Conservation (phyloP, 2,329 filamentous ascomycete genomes). For the Monosporascus ibericus region DNA sequence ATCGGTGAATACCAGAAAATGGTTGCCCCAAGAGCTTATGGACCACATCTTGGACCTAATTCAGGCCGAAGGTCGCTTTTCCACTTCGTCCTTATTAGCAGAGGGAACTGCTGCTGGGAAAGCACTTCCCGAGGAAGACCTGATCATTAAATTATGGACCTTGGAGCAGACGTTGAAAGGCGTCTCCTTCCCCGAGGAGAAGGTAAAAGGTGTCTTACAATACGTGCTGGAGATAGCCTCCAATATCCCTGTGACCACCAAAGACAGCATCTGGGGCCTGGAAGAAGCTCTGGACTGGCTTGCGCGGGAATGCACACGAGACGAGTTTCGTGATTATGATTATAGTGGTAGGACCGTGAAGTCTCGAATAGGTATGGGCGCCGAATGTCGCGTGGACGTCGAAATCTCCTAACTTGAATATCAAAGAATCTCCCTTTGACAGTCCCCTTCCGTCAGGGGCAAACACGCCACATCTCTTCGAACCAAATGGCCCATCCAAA, state of each 20-base stretch:
- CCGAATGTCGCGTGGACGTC: no score
- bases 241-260: conserved; percentile 48
- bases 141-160: conserved; percentile 77
- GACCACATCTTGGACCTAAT: conserved; percentile 71
- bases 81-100: conserved; percentile 41
- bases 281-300: conserved; percentile 89
- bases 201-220: conserved; percentile 58
- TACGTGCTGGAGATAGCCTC: conserved; percentile 62
- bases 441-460: conserved; percentile 44
- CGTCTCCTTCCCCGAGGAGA: conserved; percentile 60
- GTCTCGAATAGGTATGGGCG: conserved; percentile 24
- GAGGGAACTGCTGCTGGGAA: conserved; percentile 42
- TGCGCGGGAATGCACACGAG: conserved; percentile 64
- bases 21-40: conserved; percentile 75
- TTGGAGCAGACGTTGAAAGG: conserved; percentile 66
- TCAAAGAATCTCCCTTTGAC: conserved; percentile 42
- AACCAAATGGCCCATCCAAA: conserved; percentile 25
- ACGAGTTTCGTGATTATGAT: conserved; percentile 69
- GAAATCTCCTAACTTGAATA: background rate
- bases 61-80: conserved; percentile 56
- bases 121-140: conserved; percentile 66
- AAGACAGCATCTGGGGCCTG: conserved; percentile 74
- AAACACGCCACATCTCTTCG: conserved; percentile 40
- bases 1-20: conserved; percentile 64
- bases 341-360: conserved; percentile 35